Evolutionary conservation across 768 basidiomycete species (phyloP), one percentile per base, ranked within the genome.

Genomic region (Austroboletus eburneus): DNA sequence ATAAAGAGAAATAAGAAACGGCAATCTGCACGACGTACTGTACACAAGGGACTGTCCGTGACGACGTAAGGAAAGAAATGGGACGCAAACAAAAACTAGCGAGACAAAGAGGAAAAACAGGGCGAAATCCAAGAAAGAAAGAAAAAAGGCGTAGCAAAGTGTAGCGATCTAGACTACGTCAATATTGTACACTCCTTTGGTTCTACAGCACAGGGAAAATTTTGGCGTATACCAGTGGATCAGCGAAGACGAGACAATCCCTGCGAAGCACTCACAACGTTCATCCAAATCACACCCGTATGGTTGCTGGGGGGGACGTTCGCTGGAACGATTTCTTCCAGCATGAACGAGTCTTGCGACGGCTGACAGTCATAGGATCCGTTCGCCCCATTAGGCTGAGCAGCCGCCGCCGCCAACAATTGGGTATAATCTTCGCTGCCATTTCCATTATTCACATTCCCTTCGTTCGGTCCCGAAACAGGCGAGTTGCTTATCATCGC

Each of bases 321-420:
- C 21, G 63, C 61, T 36, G 63, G 63, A 42, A 79, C 78, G 50
- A 79, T 77, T 68, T 86, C 85, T 59, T 87, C 86, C 30, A 80
- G 72, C 72, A 87, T 78, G 55, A 78, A 88, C 43, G 79, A 72
- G 43, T 86, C 81, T 45, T 80, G 78, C 12, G 74, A 73, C 21
- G 72, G 68, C 56, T 78, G 76, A 51, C 72, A 80, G 42, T 75
- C 79, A 57, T 76, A 77, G 37, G 76, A 70, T 8, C 75, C 74
- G 41, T 74, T 70, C 45, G 74, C 67, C 12, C 74, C 74, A 35
- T 75, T 72, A 34, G 79, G 78, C 14, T 78, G 78, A 10, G 77
- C 75, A 12, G 77, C 79, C 0, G 77, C 83, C 2, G 74, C 80
- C 10, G 77, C 78, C 52, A 87, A 67, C 43, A 85, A 60, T 22